Conservation (phyloP, 2,329 filamentous ascomycete genomes). For the Apiospora rasikravindrae region DNA sequence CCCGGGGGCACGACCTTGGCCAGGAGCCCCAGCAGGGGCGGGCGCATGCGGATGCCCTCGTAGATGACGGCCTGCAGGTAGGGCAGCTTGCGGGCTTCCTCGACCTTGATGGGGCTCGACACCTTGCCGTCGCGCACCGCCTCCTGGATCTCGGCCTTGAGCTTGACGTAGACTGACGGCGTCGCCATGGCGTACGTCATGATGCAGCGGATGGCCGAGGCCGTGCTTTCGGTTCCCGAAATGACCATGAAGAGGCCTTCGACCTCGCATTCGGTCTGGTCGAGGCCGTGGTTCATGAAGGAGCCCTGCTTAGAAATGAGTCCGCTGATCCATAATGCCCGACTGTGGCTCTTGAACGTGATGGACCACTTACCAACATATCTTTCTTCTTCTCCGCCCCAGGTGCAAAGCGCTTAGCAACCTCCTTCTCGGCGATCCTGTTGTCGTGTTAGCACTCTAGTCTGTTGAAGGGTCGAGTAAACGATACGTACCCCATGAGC, state of each 20-base stretch:
- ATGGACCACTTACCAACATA: conserved; percentile 48
- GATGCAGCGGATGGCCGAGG: conserved; percentile 52
- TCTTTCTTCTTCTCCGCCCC: conserved; percentile 50
- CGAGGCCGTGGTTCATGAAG: conserved; percentile 29
- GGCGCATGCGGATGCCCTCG: conserved; percentile 43
- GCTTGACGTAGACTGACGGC: conserved; percentile 46
- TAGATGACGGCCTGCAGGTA: conserved; percentile 44
- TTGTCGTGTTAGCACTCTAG: conserved; percentile 20
- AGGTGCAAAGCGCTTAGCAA: conserved; percentile 48
- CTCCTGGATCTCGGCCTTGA: conserved; percentile 50
- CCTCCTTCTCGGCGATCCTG: conserved; percentile 50
- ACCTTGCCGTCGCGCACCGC: conserved; percentile 37
- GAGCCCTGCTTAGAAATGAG: conserved; percentile 24
- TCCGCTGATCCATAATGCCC: not conserved
- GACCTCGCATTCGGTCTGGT: conserved; percentile 26
- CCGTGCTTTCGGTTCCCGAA: conserved; percentile 58
- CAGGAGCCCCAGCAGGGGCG: conserved; percentile 38
- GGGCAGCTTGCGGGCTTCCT: conserved; percentile 35
- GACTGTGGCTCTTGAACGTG: not conserved
- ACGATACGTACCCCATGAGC: conserved; percentile 33
- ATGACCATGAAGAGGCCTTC: conserved; percentile 36
- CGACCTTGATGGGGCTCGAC: conserved; percentile 35
- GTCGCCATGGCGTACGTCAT: conserved; percentile 52
- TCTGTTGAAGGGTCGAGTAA: not conserved
- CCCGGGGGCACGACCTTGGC: conserved; percentile 36